Evolutionary conservation across 1,284 basidiomycete species (phyloP), one percentile per base, ranked within the genome.

Genomic region (Marasmius fiardii): DNA sequence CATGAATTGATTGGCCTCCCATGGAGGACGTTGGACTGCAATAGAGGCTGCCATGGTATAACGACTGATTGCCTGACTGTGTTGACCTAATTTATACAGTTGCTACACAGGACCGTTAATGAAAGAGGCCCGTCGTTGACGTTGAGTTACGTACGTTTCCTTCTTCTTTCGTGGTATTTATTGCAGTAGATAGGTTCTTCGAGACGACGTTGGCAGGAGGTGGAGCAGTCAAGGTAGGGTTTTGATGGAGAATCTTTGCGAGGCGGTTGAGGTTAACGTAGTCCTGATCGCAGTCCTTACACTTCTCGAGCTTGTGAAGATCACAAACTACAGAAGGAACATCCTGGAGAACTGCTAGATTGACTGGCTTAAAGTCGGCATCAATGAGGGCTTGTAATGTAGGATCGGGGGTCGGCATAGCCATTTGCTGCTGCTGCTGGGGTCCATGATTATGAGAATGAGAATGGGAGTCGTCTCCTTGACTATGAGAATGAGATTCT

Each of bases 11-110:
- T 89, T 87, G 2, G 83, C 78, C 69, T 99, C 96, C 92, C 95
- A 98, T 35, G 93, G 86, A 10, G 94, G 90, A 35, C 96, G 82
- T 58, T 90, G 88, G 0, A 87, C 75, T 1, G 95, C 94, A 51
- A 95, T 81, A 64, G 84, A 83, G 28, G 92, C 85, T 35, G 94
- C 93, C 64, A 88, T 81, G 20, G 88, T 90, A 74, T 98, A 99
- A 54, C 87, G 83, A 62, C 85, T 77, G 61, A 97, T 83, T 1
- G 96, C 94, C 41, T 84, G 79, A n/a, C 74, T 74, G 67, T 86
- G 85, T 60, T 92, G 78, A n/a, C 81, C 79, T 28, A 74, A 65
- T 72, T 94, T 94, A 77, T 92, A 97, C 3, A 88, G 73, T 37
- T 76, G 74, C 93, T 94, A 65, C 16, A 24, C 1, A 3, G 28